Base-by-base conservation (phyloP, 108 stramenopile species). In the Stephanodiscus minutulus region DNA sequence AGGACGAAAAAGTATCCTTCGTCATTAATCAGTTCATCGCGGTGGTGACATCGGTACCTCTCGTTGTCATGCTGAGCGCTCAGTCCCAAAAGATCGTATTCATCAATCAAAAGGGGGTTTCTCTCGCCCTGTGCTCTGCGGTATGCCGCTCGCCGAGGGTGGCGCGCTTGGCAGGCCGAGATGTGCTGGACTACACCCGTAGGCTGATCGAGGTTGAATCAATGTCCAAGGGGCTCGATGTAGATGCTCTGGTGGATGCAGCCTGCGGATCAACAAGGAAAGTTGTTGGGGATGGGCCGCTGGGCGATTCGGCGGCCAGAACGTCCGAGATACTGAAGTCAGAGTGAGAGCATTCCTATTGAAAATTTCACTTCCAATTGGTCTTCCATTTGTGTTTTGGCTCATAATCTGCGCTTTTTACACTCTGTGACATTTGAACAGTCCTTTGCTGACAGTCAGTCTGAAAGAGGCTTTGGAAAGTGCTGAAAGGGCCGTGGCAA, bases 261-360 rank as follows among this genome's bases (percentile, higher is more conserved):
- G 64, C 72, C 36, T 73, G 64, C 37, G 71, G 71, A 24, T 56
- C 70, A 24, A 66, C 76, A 25, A 54, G 76, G 28, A 50, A 77
- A 58, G 76, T 77, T 65, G 72, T 77, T 6, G 76, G 71, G 3
- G 76, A 77, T 66, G 76, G 76, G 31, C 76, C 76, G 11, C 43
- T 72, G 24, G 76, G 76, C 7, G 76, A 77, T 44, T 47, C 70
- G 10, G 71, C 63, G 6, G 25, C 52, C 17, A 48, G 52, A 43
- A 72, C 66, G 12, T 64, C 72, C 33, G 72, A 53, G 17, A 77
- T 77, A 9, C 29, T 77, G 52, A 77, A 77, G 31, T 54, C 64
- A 12, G 76, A 77, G 57, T 58, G 31, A 58, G 57, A 58, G 5
- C 57, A 18, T 12, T 17, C 18, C 0, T 36, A 3, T 36, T 11